phyloP scores from a whole-genome alignment of 1,139 yeast genomes.

The Diutina siamensis region DNA sequence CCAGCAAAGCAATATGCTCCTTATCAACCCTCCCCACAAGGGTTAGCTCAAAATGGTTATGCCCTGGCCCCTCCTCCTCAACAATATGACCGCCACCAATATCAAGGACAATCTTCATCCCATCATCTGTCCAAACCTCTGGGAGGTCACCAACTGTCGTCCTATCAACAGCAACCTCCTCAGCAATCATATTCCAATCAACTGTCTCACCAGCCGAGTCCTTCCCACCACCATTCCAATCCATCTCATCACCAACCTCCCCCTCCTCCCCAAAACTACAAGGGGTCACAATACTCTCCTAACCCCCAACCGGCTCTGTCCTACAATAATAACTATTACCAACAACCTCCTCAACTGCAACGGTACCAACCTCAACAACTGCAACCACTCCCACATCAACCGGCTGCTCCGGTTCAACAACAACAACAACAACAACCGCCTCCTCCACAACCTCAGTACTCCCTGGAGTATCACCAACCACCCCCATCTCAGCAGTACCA shows the following conservation, averaged over 20 bases:
- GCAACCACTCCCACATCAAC: neutral
- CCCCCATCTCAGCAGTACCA: slow-evolving; percentile 8
- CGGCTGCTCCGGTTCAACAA: neutral
- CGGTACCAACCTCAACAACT: slow-evolving; percentile 7
- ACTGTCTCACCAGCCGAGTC: slow-evolving; percentile 9
- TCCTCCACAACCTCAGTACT: slow-evolving; percentile 9
- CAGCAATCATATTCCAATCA: slow-evolving; percentile 10
- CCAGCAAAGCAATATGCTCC: slow-evolving; percentile 1
- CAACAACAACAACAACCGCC: slow-evolving; percentile 10
- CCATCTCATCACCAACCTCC: slow-evolving; percentile 10
- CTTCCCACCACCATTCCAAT: slow-evolving; percentile 10
- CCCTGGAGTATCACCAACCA: neutral
- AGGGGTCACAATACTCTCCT: neutral
- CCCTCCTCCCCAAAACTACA: neutral
- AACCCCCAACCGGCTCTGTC: neutral
- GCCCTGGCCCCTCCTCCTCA: neutral
- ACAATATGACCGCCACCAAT: neutral
- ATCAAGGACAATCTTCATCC: neutral
- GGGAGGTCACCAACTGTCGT: neutral
- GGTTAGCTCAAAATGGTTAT: slow-evolving; percentile 1
- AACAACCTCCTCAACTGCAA: slow-evolving; percentile 10
- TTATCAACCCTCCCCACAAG: slow-evolving; percentile 4
- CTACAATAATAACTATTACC: slow-evolving; percentile 6
- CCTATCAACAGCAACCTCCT: neutral
- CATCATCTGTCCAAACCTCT: neutral